Evolutionary conservation across 306 rosid genomes (phyloP).

Genomic region (Cucurbita ficifolia): DNA sequence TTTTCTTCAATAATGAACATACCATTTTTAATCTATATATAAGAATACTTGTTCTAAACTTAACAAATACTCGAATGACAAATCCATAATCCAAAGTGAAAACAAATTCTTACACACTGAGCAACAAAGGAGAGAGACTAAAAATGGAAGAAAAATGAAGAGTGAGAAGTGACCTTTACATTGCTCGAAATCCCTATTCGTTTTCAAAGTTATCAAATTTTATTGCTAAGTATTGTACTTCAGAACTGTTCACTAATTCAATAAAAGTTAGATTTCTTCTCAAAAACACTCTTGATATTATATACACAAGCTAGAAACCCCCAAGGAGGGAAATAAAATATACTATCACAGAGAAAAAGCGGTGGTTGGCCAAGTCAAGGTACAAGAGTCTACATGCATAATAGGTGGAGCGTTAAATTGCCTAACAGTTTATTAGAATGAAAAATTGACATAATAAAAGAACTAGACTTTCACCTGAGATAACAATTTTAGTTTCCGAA

Average conservation of each 20-base stretch:
- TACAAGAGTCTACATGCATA: not conserved
- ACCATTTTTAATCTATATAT: too few relatives aligned
- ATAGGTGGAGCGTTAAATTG: not conserved
- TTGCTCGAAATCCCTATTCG: not conserved
- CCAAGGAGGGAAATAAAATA: not conserved
- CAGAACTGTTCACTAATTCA: not conserved
- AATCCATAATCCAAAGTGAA: not conserved
- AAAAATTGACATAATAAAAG: not conserved
- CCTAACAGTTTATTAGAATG: not conserved
- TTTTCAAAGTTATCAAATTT: not conserved
- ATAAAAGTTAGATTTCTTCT: not conserved
- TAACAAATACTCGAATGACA: not conserved
- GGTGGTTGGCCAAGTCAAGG: not conserved
- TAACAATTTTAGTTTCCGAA: constrained; percentile 59
- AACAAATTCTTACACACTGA: not conserved
- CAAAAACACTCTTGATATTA: not conserved
- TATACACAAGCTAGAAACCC: not conserved
- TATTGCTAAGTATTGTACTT: not conserved
- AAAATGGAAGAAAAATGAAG: not conserved
- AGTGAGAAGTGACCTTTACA: not conserved
- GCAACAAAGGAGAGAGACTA: not conserved
- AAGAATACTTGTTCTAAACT: too few relatives aligned
- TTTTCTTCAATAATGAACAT: too few relatives aligned
- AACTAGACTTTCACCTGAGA: constrained; percentile 41
- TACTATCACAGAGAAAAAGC: not conserved